Conservation (phyloP, 257 asterid species). For the Sherardia arvensis region DNA sequence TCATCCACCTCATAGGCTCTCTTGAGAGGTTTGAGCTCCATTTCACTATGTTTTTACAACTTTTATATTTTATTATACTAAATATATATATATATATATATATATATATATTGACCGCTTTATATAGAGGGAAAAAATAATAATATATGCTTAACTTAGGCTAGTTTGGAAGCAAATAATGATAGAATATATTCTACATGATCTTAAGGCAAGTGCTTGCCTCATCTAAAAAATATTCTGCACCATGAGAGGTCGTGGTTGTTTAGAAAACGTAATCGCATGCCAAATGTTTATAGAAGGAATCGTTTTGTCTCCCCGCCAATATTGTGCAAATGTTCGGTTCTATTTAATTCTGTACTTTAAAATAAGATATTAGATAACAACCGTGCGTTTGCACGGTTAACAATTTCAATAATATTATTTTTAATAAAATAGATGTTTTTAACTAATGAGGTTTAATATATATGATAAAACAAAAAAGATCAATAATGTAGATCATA, state of each 20-base stretch:
- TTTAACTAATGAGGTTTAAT: too few relatives aligned
- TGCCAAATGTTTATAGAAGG: neutral
- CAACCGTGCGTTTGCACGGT: too few relatives aligned
- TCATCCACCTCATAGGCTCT: slow-evolving; percentile 4
- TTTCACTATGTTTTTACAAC: neutral
- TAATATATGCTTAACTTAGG: neutral
- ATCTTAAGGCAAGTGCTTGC: neutral
- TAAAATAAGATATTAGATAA: too few relatives aligned
- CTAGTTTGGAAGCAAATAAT: neutral
- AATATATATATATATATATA: too few relatives aligned
- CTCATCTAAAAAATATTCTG: neutral
- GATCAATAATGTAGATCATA: too few relatives aligned
- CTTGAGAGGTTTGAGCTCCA: neutral
- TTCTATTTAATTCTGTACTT: too few relatives aligned
- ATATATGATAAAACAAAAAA: too few relatives aligned
- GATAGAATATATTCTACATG: neutral
- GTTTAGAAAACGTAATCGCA: neutral
- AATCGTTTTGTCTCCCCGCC: neutral
- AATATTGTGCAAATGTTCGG: too few relatives aligned
- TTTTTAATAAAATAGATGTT: too few relatives aligned
- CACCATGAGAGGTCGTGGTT: neutral
- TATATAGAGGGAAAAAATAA: neutral
- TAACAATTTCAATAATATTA: too few relatives aligned
- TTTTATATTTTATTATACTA: too few relatives aligned
- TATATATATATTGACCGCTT: too few relatives aligned